Conservation (phyloP, 2,329 filamentous ascomycete genomes). For the Sporothrix inflata region DNA sequence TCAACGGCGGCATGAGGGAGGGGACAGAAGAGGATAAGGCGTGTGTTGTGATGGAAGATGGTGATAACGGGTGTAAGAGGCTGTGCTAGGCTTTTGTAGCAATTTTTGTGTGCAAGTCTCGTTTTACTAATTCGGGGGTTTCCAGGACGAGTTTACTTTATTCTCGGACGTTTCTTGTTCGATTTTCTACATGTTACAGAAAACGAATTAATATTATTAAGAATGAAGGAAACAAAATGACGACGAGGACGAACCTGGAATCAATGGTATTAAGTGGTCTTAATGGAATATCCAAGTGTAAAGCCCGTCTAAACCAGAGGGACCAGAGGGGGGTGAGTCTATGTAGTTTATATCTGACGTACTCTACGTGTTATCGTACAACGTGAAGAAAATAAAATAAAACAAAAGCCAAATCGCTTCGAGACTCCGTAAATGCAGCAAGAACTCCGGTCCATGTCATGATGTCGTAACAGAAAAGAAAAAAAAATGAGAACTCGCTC, state of each 20-base stretch:
- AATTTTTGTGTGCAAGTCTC: background rate
- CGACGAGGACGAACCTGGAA: background rate
- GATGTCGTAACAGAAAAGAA: background rate
- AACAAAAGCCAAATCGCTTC: background rate
- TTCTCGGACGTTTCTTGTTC: too few relatives aligned
- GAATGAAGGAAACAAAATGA: background rate
- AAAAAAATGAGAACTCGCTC: background rate
- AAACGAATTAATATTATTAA: background rate
- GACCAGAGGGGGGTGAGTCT: background rate
- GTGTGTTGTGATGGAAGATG: background rate
- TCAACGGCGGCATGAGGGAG: too few relatives aligned
- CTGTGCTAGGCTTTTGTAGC: too few relatives aligned
- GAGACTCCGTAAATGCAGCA: conserved; percentile 1
- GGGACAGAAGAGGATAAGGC: background rate
- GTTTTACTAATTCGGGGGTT: background rate
- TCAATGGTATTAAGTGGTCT: background rate
- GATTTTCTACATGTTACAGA: background rate
- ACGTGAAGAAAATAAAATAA: background rate
- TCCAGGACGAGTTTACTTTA: too few relatives aligned
- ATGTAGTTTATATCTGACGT: background rate
- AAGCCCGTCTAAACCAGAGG: background rate
- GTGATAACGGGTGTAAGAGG: background rate
- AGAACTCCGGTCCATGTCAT: background rate
- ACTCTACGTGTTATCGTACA: background rate
- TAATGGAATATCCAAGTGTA: background rate